Conservation (phyloP, 2,329 filamentous ascomycete genomes). For the Neopestalotiopsis clavispora region DNA sequence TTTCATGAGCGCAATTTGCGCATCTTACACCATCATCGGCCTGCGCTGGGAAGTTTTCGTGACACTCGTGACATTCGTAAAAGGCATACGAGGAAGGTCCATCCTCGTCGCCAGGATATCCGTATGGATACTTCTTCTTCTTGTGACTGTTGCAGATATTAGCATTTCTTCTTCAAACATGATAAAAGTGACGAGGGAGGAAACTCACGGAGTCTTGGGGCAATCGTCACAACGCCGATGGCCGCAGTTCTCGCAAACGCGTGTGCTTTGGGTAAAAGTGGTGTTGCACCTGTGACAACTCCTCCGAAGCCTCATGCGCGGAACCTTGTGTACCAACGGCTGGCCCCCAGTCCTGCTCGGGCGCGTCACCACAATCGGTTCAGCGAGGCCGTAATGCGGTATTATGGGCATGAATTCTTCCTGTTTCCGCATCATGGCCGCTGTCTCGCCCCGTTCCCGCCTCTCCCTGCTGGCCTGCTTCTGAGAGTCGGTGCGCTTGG, state of each 20-base stretch:
- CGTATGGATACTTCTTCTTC: constrained; percentile 70
- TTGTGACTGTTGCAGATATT: constrained; percentile 55
- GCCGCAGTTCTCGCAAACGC: constrained; percentile 68
- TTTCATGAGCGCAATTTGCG: constrained; percentile 62
- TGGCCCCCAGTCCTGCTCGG: constrained; percentile 70
- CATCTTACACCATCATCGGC: constrained; percentile 60
- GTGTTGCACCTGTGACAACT: constrained; percentile 76
- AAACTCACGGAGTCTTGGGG: constrained; percentile 76
- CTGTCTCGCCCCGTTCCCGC: constrained; percentile 44
- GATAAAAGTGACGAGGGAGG: not conserved
- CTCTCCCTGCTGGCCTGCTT: constrained; percentile 56
- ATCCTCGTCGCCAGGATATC: constrained; percentile 71
- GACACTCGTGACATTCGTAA: constrained; percentile 68
- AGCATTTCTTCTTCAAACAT: not conserved
- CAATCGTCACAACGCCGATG: constrained; percentile 82
- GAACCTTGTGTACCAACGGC: constrained; percentile 73
- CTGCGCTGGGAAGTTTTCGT: constrained; percentile 57
- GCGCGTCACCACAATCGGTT: constrained; percentile 61
- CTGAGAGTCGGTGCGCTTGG: constrained; percentile 64
- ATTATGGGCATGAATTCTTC: constrained; percentile 61
- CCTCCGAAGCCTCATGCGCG: constrained; percentile 74
- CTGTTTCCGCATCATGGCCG: constrained; percentile 52
- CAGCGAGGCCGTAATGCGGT: constrained; percentile 54
- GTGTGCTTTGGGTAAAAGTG: constrained; percentile 62
- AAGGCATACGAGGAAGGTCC: constrained; percentile 56